phyloP scores from a whole-genome alignment of 441 rosid species.

The Populus hybrid region DNA sequence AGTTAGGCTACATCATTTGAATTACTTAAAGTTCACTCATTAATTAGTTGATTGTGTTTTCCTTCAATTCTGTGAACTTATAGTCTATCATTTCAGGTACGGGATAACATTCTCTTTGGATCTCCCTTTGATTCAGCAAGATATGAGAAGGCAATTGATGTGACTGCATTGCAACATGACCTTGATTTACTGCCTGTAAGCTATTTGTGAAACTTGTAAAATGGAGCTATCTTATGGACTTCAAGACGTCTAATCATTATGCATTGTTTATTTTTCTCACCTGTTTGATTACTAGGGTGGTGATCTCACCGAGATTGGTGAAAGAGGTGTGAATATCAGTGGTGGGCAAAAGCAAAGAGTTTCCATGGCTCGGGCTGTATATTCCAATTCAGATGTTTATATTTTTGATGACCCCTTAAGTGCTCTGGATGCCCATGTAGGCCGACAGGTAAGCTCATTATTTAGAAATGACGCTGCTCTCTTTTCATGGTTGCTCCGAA shows the following conservation, averaged over 20 bases:
- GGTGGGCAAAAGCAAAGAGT: constrained; percentile 99
- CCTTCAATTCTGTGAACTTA: constrained; percentile 9
- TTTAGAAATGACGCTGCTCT: background rate
- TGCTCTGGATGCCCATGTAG: constrained; percentile 95
- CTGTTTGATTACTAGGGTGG: constrained; percentile 64
- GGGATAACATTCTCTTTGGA: constrained; percentile 87
- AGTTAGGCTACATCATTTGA: background rate
- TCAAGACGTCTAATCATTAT: constrained; percentile 8
- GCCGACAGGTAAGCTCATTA: constrained; percentile 60
- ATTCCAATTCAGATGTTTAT: constrained; percentile 81
- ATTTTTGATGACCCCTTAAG: constrained; percentile 94
- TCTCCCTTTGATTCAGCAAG: constrained; percentile 58
- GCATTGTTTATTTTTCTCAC: constrained; percentile 19
- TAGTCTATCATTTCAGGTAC: constrained; percentile 50
- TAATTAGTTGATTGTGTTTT: constrained; percentile 11
- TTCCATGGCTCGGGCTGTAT: constrained; percentile 95
- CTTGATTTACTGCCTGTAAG: constrained; percentile 91
- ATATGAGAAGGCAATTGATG: constrained; percentile 78
- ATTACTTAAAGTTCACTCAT: constrained; percentile 3
- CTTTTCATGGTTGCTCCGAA: background rate
- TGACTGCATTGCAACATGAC: constrained; percentile 84
- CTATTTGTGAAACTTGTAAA: constrained; percentile 17
- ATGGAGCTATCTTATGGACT: constrained; percentile 11
- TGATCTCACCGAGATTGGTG: constrained; percentile 95
- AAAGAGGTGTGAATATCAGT: constrained; percentile 95